Percentiles rank a stretch among this genome's conserved stretches.
These are phyloP conservation scores for Brassica cretica DNA, from an alignment of 345 rosid genomes.

Conservation along the genomic window DNA sequence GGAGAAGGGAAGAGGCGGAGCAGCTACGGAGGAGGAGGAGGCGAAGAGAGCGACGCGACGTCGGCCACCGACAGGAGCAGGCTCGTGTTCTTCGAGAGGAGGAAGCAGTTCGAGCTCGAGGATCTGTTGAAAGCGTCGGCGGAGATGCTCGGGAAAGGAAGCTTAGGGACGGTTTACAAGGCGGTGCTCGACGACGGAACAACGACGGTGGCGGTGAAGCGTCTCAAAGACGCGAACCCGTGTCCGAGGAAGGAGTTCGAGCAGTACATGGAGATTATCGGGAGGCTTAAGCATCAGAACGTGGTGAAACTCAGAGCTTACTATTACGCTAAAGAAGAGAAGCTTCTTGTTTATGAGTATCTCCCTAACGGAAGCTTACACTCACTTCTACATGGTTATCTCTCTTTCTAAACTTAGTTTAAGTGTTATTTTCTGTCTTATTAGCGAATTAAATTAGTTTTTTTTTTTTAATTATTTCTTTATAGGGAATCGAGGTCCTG, in stretches of 20 bases:
- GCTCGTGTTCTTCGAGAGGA: constrained; percentile 79
- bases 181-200: constrained; percentile 87
- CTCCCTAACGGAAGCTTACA: constrained; percentile 86
- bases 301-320: constrained; percentile 79
- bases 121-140: constrained; percentile 90
- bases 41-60: constrained; percentile 79
- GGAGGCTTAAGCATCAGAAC: constrained; percentile 75
- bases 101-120: constrained; percentile 79
- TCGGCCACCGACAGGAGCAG: constrained; percentile 65
- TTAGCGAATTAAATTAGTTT: neutral
- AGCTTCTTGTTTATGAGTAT: constrained; percentile 88
- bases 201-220: constrained; percentile 76
- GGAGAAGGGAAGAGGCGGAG: constrained; percentile 50
- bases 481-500: constrained; percentile 78
- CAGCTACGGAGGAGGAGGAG: constrained; percentile 42
- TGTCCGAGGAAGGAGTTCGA: constrained; percentile 89
- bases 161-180: constrained; percentile 84
- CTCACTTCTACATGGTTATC: constrained; percentile 87
- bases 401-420: neutral
- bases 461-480: neutral
- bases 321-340: constrained; percentile 91
- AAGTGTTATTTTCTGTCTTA: neutral
- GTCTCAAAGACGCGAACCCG: constrained; percentile 91
- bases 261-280: constrained; percentile 89
- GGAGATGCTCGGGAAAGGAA: constrained; percentile 96